Percentiles rank a stretch among this genome's conserved stretches.
phyloP scores from a whole-genome alignment of 2,329 filamentous ascomycete genomes.

The Alternaria arborescens region DNA sequence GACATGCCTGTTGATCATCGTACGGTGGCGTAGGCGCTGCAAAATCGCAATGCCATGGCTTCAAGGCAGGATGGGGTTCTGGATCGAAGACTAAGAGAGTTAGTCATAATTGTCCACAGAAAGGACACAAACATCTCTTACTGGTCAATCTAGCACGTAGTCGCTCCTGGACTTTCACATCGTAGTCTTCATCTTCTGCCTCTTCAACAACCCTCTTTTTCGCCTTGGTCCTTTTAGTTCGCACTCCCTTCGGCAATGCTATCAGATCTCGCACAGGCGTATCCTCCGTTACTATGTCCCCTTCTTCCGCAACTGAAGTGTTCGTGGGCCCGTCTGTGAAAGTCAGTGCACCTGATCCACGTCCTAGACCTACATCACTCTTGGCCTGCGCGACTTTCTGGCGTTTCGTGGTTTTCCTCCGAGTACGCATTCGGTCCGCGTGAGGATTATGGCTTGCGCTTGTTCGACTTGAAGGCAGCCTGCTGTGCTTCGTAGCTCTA shows the following conservation, averaged over 20 bases:
- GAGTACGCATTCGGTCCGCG: neutral
- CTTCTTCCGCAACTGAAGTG: neutral
- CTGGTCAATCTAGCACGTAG: neutral
- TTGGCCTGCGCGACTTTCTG: neutral
- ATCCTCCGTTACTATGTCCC: neutral
- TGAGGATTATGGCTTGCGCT: neutral
- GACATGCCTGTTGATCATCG: neutral
- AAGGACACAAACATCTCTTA: no score
- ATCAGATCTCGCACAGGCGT: neutral
- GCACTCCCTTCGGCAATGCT: neutral
- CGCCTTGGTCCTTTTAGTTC: neutral
- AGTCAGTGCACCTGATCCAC: no score
- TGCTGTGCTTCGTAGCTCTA: neutral
- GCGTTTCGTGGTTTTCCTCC: neutral
- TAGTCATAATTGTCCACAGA: neutral
- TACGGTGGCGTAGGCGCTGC: neutral
- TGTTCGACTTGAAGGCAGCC: neutral
- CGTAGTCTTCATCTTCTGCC: neutral
- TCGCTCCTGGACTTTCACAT: neutral
- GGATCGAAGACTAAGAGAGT: neutral
- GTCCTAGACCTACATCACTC: neutral
- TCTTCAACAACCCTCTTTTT: neutral
- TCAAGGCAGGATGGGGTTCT: neutral
- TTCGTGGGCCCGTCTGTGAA: no score
- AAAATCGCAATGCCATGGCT: neutral